phyloP scores from a whole-genome alignment of 306 rosid genomes.

The Acacia melanoxylon region DNA sequence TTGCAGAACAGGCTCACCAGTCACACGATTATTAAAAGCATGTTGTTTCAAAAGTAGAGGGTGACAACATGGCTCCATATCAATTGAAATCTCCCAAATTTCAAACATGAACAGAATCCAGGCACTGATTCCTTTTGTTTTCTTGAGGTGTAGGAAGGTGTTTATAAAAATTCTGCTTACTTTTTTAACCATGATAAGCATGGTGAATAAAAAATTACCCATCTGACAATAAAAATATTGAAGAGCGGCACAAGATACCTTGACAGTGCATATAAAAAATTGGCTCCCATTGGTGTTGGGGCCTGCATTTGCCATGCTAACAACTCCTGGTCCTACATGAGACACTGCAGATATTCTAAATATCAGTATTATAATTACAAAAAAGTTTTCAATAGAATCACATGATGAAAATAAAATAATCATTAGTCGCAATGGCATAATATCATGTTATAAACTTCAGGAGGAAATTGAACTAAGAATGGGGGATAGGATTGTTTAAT shows the following conservation, averaged over 20 bases:
- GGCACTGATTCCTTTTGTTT: not conserved
- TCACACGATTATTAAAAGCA: not conserved
- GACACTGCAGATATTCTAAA: constrained; percentile 53
- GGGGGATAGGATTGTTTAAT: too few relatives aligned
- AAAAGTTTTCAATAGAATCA: not conserved
- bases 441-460: not conserved
- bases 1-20: constrained; percentile 5
- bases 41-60: not conserved
- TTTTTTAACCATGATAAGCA: constrained; percentile 5
- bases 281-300: constrained; percentile 98
- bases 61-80: not conserved
- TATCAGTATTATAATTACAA: constrained; percentile 27
- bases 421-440: not conserved
- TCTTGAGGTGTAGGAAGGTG: not conserved
- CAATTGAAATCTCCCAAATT: not conserved
- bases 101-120: not conserved
- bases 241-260: constrained; percentile 51
- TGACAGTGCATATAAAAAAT: constrained; percentile 92
- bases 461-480: not conserved
- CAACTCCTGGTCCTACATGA: constrained; percentile 82
- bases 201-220: not conserved
- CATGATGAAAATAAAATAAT: not conserved
- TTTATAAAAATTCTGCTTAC: not conserved
- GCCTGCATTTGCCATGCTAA: constrained; percentile 99
- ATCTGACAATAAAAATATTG: not conserved